A percentile compares a stretch with the other conserved stretches of the same genome.
These are phyloP conservation scores for Moricandia moricandioides DNA, from an alignment of 345 rosid genomes.

Conservation along the genomic window DNA sequence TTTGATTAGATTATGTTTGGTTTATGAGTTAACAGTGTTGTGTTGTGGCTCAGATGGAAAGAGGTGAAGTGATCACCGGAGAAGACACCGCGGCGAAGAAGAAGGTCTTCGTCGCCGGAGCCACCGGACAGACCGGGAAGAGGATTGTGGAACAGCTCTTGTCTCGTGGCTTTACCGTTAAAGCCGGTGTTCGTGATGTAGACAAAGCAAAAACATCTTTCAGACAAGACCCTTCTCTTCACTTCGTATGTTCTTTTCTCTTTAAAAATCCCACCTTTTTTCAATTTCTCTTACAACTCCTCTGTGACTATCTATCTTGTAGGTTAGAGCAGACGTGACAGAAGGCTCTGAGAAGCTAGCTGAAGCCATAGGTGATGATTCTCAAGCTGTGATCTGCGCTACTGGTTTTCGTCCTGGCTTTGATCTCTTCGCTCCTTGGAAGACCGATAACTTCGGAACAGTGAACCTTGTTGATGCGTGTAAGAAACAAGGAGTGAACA, in stretches of 20 bases:
- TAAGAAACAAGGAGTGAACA: slow-evolving; percentile 54
- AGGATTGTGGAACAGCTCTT: slow-evolving; percentile 78
- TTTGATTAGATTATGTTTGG: neutral
- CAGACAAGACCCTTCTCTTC: slow-evolving; percentile 59
- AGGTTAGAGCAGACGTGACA: slow-evolving; percentile 92
- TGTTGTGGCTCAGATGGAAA: slow-evolving; percentile 52
- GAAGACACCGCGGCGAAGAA: slow-evolving; percentile 23
- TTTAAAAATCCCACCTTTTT: neutral
- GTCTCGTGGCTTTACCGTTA: slow-evolving; percentile 76
- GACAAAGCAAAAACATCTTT: slow-evolving; percentile 66
- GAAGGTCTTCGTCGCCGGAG: slow-evolving; percentile 89
- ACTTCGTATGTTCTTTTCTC: slow-evolving; percentile 52
- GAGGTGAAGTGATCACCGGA: slow-evolving; percentile 37
- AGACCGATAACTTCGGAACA: slow-evolving; percentile 83
- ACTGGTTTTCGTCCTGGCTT: slow-evolving; percentile 78
- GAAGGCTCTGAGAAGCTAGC: slow-evolving; percentile 77
- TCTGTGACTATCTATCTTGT: neutral
- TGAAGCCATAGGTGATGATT: slow-evolving; percentile 76
- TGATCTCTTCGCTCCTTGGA: slow-evolving; percentile 88
- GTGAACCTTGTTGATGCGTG: slow-evolving; percentile 88
- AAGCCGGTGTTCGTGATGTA: slow-evolving; percentile 81
- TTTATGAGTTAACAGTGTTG: neutral
- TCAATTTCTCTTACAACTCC: neutral
- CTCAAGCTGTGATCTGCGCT: slow-evolving; percentile 84
- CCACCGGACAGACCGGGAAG: slow-evolving; percentile 81